These are phyloP conservation scores for Ophiostoma sp. DNA, from an alignment of 2,329 filamentous ascomycete species.

Conservation along the genomic window DNA sequence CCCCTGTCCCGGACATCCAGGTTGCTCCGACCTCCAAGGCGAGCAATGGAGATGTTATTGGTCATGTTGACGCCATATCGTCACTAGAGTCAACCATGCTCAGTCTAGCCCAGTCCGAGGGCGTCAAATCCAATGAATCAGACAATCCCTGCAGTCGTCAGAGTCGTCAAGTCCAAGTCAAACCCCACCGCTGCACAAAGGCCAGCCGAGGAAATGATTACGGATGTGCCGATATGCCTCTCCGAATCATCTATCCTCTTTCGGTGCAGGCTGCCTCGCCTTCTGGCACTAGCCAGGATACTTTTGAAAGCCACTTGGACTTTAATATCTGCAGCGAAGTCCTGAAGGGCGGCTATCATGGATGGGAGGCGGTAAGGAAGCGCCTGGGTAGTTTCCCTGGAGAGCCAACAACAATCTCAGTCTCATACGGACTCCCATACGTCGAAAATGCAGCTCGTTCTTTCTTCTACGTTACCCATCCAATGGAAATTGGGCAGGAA, in stretches of 20 bases:
- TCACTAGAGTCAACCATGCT: not conserved
- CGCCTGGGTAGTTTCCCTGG: not conserved
- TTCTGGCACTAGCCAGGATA: not conserved
- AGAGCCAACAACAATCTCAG: not conserved
- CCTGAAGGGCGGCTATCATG: not conserved
- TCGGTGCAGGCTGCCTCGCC: too few species aligned
- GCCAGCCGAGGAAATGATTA: not conserved
- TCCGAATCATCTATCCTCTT: not conserved
- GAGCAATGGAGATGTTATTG: not conserved
- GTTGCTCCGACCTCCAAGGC: not conserved
- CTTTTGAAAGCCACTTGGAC: not conserved
- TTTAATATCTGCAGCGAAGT: not conserved
- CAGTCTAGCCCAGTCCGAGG: slow-evolving; percentile 1
- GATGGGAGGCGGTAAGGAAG: not conserved
- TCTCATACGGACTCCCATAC: not conserved
- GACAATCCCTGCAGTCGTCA: not conserved
- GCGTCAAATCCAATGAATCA: not conserved
- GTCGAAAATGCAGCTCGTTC: not conserved
- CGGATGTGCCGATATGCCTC: not conserved
- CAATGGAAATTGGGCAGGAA: not conserved
- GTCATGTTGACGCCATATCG: not conserved
- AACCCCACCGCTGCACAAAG: not conserved
- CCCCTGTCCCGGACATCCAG: not conserved
- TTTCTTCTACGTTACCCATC: not conserved
- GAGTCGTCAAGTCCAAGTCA: too few species aligned